Evolutionary conservation across 495 filamentous ascomycete species (phyloP), one percentile per base, ranked within the genome.

Genomic region (Penicillium alfredii): DNA sequence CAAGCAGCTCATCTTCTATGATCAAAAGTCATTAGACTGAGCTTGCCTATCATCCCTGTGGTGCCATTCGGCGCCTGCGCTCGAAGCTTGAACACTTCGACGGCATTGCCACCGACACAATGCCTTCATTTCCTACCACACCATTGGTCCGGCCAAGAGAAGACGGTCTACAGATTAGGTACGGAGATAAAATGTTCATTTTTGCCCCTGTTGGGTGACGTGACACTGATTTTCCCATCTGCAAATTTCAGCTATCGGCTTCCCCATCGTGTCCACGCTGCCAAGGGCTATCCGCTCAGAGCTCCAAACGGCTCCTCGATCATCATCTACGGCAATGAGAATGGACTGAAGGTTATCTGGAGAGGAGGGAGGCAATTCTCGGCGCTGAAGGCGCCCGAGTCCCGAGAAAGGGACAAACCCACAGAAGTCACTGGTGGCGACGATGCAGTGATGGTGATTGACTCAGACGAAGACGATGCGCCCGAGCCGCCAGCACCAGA

Each of bases 251-350:
- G 85, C 61, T 93, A 93, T 53, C 72, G 84, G 35, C 71, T 92
- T 12, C 69, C 77, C 30, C 77, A 84, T 55, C 83, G 86, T 48
- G 69, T 88, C 35, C 71, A 88, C 61, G 64, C 78, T 24, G 76
- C 84, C 20, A 76, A 81, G 54, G 70, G 76, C 34, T 94, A 93
- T 54, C 88, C 88, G 5, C 60, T 87, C 15, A 71, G 69, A 35
- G 77, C 87, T 5, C 80, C 85, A 4, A 92, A 94, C 56, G 88
- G 86, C 47, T 89, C 88, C 6, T 84, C 79, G 2, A 74, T 95
- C 52, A 73, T 93, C 34, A 52, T 94, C 18, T 90, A 92, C 54
- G 87, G 82, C 35, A 81, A 92, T 43, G 81, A 87, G 22, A 80
- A 76, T 53, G 88, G 88, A 15, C 38, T 94, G 18, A 80, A 78